Evolutionary conservation across 1,284 basidiomycete genomes (phyloP), one percentile per base, ranked within the genome.

Genomic region (Salmacisia buchloeana): DNA sequence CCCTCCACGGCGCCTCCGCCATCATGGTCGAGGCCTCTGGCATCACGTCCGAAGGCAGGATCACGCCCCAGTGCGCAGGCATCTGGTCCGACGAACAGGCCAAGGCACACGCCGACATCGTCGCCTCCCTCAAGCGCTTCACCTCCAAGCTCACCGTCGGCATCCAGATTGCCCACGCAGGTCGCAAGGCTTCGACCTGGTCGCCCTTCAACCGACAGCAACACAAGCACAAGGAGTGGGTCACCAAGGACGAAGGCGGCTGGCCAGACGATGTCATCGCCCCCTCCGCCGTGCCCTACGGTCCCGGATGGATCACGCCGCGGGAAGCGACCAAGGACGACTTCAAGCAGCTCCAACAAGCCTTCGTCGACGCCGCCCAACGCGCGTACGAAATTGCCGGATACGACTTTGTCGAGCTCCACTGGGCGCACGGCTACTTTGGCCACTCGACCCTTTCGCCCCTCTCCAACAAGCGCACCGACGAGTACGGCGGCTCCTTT

Each of bases 101-200:
- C 52, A 83, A 82, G 2, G 84, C 86, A 0, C 83, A 90, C 61
- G 85, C 86, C 73, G 83, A 86, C 36, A 85, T 93, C 65, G 87
- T 90, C 67, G 85, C 88, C 45, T 90, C 89, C 64, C 86, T 88
- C 25, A 89, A 92, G 63, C 65, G 67, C 29, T 69, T 79, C 49
- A 63, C 77, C 84, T 86, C 1, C 86, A 90, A 69, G 84, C 85
- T 60, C 82, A 86, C 54, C 10, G 86, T 92, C 23, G 91, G 86
- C 7, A 85, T 94, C 58, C 91, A 94, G 79, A 84, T 94, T 15
- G 86, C 85, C 0, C 91, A 91, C 77, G 89, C 88, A 0, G 89
- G 89, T 0, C 82, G 89, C 38, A 90, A 91, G 78, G 87, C 88
- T 0, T 86, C 85, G 29, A 64, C 67, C 70, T 66, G 70, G 72